A percentile compares a stretch with the other conserved stretches of the same genome.
These are phyloP conservation scores for Fusarium brevicatenulatum DNA, from an alignment of 2,329 filamentous ascomycete genomes.

Conservation along the genomic window DNA sequence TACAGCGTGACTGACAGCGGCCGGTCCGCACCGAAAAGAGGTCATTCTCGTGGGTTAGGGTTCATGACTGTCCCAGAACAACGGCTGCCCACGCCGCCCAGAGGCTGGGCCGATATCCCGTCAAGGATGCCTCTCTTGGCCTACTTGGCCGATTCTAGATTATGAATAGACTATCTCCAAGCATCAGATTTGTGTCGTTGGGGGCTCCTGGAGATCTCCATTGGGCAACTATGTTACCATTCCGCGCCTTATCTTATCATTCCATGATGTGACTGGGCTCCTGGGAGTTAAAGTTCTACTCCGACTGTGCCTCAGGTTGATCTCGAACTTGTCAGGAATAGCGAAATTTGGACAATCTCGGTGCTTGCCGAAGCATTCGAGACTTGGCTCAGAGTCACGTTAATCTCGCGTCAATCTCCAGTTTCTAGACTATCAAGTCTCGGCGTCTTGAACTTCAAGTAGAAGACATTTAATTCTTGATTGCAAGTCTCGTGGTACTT, in stretches of 20 bases:
- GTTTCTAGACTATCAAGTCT: neutral
- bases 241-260: neutral
- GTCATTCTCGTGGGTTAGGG: constrained; percentile 18
- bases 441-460: neutral
- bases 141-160: constrained; percentile 6
- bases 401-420: neutral
- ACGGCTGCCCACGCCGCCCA: constrained; percentile 5
- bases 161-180: neutral
- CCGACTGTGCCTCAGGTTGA: neutral
- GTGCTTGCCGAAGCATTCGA: neutral
- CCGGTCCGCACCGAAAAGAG: neutral
- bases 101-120: constrained; percentile 27
- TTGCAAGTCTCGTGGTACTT: neutral
- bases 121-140: constrained; percentile 1
- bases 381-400: neutral
- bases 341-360: neutral
- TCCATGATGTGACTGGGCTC: neutral
- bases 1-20: neutral
- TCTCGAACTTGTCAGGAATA: neutral
- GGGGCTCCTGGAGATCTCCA: no score
- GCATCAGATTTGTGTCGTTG: neutral
- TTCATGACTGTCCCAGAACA: constrained; percentile 13
- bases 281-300: neutral
- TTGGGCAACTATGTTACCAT: neutral
- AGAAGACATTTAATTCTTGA: neutral